phyloP scores from a whole-genome alignment of 805 yeast species.

The Cyberlindnera samutprakarnensis region DNA sequence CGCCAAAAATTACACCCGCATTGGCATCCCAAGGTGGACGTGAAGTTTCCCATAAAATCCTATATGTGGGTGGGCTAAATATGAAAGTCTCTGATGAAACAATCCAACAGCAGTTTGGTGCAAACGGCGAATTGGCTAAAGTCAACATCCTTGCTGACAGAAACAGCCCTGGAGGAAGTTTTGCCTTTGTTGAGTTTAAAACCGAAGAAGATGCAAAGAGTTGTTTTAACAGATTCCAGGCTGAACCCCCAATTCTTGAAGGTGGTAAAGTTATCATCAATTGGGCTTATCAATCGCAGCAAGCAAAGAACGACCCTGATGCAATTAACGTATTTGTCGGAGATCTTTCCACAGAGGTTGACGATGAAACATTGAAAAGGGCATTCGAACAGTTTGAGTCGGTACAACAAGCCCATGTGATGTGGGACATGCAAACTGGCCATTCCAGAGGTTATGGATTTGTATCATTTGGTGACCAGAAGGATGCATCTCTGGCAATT shows the following conservation, averaged over 20 bases:
- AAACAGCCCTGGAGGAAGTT: conserved; percentile 64
- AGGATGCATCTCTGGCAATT: conserved; percentile 70
- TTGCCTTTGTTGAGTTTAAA: conserved; percentile 77
- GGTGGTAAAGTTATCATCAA: conserved; percentile 57
- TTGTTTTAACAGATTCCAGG: conserved; percentile 47
- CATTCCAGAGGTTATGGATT: conserved; percentile 90
- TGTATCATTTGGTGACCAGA: conserved; percentile 59
- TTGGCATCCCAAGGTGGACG: conserved; percentile 76
- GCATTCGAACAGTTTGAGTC: conserved; percentile 54
- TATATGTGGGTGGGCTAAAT: conserved; percentile 72
- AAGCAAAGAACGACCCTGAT: conserved; percentile 44
- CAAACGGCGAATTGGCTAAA: conserved; percentile 51
- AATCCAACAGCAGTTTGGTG: conserved; percentile 53
- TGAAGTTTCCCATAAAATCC: conserved; percentile 61
- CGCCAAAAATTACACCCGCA: conserved; percentile 42
- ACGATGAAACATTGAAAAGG: conserved; percentile 60
- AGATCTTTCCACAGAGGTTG: conserved; percentile 74
- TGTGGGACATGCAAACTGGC: conserved; percentile 97
- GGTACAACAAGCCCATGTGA: conserved; percentile 77
- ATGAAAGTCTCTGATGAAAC: conserved; percentile 57
- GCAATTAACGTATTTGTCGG: conserved; percentile 77
- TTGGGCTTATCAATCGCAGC: conserved; percentile 82
- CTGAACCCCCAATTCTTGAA: conserved; percentile 22
- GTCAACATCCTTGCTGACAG: conserved; percentile 73
- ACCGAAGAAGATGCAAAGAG: conserved; percentile 48